Evolutionary conservation across 768 basidiomycete species (phyloP), one percentile per base, ranked within the genome.

Genomic region (Russula ochroleuca): DNA sequence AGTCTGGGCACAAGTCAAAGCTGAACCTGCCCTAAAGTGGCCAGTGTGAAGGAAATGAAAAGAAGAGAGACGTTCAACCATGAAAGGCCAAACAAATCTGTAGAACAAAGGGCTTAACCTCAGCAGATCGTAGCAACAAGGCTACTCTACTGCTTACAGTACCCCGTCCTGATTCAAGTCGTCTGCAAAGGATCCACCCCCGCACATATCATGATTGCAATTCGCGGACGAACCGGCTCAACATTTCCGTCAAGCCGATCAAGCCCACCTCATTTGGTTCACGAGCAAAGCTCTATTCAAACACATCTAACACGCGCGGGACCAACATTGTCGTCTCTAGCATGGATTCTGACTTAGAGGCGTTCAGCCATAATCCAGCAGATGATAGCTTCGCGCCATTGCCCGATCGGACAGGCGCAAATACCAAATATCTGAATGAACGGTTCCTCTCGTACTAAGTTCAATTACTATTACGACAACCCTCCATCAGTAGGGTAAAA

Each of bases 281-380:
- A 83, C 80, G 79, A 84, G 84, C 83, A 79, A 83, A 82, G 81
- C 82, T 81, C 82, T 84, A 84, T 85, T 80, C 76, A 68, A 78
- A 84, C 82, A 77, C 83, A 76, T 77, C 79, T 83, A 75, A 81
- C 76, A 81, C 80, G 78, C 80, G 82, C 80, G 80, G 83, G 83
- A 83, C 80, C 78, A 80, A 83, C 78, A 83, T 85, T 83, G 78
- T 85, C 81, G 79, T 81, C 78, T 86, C 83, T 81, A 83, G 85
- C 83, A 85, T 79, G 81, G 84, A 85, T 87, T 85, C 85, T 85
- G 84, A 78, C 84, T 86, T 86, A 86, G 85, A 87, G 85, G 85
- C 83, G 80, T 86, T 86, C 85, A 87, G 85, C 83, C 85, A 86
- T 87, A 85, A 86, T 85, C 85, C 84, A 84, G 82, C 85, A 82